phyloP scores from a whole-genome alignment of 2,329 filamentous ascomycete species.

The Lomentospora prolificans region DNA sequence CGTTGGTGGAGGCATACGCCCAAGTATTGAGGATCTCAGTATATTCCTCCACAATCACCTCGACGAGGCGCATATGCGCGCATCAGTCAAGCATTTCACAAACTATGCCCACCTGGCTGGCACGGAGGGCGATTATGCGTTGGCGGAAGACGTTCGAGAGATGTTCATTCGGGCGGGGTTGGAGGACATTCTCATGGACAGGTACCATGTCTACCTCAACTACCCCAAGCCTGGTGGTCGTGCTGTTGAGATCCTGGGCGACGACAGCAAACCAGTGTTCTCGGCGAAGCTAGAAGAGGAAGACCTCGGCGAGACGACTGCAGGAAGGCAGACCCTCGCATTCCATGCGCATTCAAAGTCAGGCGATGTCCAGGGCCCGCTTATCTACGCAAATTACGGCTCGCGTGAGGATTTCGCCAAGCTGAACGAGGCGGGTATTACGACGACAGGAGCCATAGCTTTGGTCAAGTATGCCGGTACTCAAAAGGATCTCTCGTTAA shows the following conservation, averaged over 20 bases:
- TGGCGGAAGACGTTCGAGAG: constrained; percentile 75
- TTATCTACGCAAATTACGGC: constrained; percentile 91
- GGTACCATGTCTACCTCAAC: constrained; percentile 85
- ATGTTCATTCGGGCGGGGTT: constrained; percentile 64
- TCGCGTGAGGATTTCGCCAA: constrained; percentile 71
- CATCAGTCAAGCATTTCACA: constrained; percentile 68
- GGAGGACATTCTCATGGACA: constrained; percentile 65
- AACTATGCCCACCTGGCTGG: constrained; percentile 84
- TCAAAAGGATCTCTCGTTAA: constrained; percentile 63
- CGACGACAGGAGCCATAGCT: constrained; percentile 70
- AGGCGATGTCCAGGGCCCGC: constrained; percentile 73
- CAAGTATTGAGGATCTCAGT: constrained; percentile 75
- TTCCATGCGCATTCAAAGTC: constrained; percentile 87
- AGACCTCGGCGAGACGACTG: constrained; percentile 49
- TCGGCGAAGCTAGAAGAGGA: constrained; percentile 77
- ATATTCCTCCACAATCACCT: constrained; percentile 64
- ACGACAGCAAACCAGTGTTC: constrained; percentile 58
- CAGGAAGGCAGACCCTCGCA: constrained; percentile 59
- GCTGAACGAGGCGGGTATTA: constrained; percentile 61
- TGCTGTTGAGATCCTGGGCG: constrained; percentile 68
- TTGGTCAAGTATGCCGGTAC: constrained; percentile 73
- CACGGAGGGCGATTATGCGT: constrained; percentile 82
- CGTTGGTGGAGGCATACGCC: constrained; percentile 56
- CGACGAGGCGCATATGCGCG: constrained; percentile 58
- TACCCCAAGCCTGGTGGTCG: constrained; percentile 73